Base-by-base conservation (phyloP, 805 yeast species). In the Ogataea salicorniae region DNA sequence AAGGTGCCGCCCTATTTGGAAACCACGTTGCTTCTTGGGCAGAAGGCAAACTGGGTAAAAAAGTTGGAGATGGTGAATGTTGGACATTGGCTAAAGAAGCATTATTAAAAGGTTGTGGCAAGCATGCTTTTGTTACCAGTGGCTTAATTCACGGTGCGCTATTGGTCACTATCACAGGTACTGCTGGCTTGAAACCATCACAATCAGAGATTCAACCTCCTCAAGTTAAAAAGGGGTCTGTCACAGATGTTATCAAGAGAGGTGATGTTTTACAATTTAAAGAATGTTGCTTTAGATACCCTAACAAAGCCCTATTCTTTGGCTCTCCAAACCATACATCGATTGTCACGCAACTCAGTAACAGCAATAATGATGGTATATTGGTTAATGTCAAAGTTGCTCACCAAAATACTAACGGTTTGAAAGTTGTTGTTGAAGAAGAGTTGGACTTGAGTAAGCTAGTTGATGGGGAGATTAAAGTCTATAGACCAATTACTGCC, bases 51-150 rank as follows among this genome's bases (percentile, higher is more conserved):
- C 53, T 64, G 33, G 81, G 81, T 7, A 65, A 69, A 42, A 60
- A 62, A 43, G 81, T 79, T 11, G 82, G 81, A 2, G 60, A 71
- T 37, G 84, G 84, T 6, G 83, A 79, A 54, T 79, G 84, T 53
- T 79, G 83, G 83, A 80, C 80, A 34, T 68, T 79, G 48, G 84
- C 83, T 0, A 74, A 69, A 45, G 77, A 76, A 42, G 81, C 83
- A 0, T 62, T 79, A 38, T 59, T 65, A 42, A 73, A 75, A 49
- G 79, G 80, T 0, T 78, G 83, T 57, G 83, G 83, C 0, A 75
- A 71, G 29, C 79, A 77, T 56, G 83, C 84, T 0, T 77, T 79
- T 60, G 74, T 77, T 2, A 73, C 79, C 15, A 63, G 69, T 15
- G 76, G 76, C 16, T 55, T 60, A 14, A 68, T 61, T 20, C 83